Conservation (phyloP, 2,329 filamentous ascomycete species). For the Aureobasidium melanogenum region DNA sequence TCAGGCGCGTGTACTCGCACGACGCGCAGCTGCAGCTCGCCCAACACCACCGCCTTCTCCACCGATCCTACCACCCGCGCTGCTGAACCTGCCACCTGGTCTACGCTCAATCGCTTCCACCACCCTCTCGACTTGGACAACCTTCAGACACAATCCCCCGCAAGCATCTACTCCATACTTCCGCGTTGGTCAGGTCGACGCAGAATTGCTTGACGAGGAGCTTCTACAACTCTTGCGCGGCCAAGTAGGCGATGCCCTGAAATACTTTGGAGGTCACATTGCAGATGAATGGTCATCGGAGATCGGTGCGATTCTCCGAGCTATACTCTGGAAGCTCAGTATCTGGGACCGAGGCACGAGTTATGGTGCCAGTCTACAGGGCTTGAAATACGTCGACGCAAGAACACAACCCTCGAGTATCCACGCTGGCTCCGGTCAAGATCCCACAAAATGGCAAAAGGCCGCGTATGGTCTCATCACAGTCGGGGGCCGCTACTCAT, state of each 20-base stretch:
- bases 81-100: conserved; percentile 41
- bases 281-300: conserved; percentile 83
- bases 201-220: conserved; percentile 90
- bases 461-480: conserved; percentile 73
- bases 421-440: conserved; percentile 28
- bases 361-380: conserved; percentile 88
- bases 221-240: conserved; percentile 74
- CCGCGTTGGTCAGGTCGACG: conserved; percentile 90
- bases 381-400: conserved; percentile 82
- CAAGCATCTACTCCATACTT: conserved; percentile 79
- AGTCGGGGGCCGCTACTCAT: conserved; percentile 79
- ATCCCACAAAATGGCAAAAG: conserved; percentile 77
- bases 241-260: conserved; percentile 80
- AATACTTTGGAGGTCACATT: conserved; percentile 71
- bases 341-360: conserved; percentile 96
- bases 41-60: conserved; percentile 33
- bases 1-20: conserved; percentile 75
- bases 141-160: conserved; percentile 61
- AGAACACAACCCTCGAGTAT: neutral
- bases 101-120: conserved; percentile 40
- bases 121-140: conserved; percentile 15
- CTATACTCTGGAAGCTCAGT: conserved; percentile 83
- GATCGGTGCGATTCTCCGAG: conserved; percentile 67
- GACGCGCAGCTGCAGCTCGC: conserved; percentile 59
- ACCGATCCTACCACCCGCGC: conserved; percentile 16